Percentiles rank a stretch among this genome's conserved stretches.
Evolutionary conservation across 257 asterid species (phyloP).

Genomic region (Fraxinus cuspidata): DNA sequence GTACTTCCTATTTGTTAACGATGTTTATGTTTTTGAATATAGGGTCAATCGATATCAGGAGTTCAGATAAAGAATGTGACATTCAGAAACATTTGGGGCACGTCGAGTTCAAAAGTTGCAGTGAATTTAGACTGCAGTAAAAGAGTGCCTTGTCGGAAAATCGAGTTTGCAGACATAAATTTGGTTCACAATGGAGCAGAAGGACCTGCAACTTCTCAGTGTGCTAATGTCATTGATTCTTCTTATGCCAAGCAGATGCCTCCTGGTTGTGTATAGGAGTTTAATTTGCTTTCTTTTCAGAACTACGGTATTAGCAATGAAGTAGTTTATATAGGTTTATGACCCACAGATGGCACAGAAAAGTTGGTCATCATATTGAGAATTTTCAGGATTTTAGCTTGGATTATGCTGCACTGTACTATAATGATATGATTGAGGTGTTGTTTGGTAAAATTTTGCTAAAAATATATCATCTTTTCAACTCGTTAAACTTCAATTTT

Average conservation of each 20-base stretch:
- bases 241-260: conserved; percentile 52
- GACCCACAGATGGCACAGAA: not conserved
- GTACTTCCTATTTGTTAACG: not conserved
- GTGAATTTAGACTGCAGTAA: conserved; percentile 55
- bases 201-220: conserved; percentile 37
- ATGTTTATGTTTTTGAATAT: not conserved
- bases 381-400: not conserved
- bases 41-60: conserved; percentile 35
- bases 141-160: conserved; percentile 48
- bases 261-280: conserved; percentile 42
- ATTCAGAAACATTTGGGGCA: conserved; percentile 58
- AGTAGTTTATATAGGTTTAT: not conserved
- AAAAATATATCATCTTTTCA: no score
- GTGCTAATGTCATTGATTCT: conserved; percentile 51
- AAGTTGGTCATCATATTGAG: not conserved
- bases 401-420: not conserved
- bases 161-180: conserved; percentile 52
- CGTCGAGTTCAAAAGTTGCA: conserved; percentile 50
- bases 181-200: conserved; percentile 40
- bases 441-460: no score
- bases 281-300: no score
- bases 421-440: no score
- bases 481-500: no score
- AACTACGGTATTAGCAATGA: no score
- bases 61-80: conserved; percentile 69